A percentile compares a stretch with the other conserved stretches of the same genome.
Conservation (phyloP, 352 stramenopile genomes). For the Globisporangium viniferum region DNA sequence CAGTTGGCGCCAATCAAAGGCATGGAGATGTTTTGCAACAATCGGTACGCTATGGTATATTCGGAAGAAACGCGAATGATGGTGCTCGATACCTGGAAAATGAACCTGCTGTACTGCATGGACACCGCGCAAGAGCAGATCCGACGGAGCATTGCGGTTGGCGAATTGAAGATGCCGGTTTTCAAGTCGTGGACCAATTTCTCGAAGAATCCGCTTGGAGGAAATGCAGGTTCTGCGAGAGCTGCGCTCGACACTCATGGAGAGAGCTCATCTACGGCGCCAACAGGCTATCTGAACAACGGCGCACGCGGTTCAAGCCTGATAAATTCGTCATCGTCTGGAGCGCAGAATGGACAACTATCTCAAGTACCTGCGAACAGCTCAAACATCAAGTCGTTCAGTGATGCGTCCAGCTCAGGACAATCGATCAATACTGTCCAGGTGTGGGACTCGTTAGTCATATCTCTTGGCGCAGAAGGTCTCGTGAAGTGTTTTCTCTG, state of each 20-base stretch:
- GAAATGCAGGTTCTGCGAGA: neutral
- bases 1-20: slow-evolving; percentile 63
- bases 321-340: slow-evolving; percentile 7
- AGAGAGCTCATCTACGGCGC: slow-evolving; percentile 1
- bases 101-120: slow-evolving; percentile 65
- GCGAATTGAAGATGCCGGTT: slow-evolving; percentile 42
- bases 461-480: slow-evolving; percentile 73
- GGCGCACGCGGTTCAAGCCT: slow-evolving; percentile 1
- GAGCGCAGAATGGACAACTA: neutral
- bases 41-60: slow-evolving; percentile 63
- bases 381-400: slow-evolving; percentile 12
- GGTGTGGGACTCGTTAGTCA: slow-evolving; percentile 67
- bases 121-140: slow-evolving; percentile 82
- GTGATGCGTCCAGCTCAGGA: neutral
- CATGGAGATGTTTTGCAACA: slow-evolving; percentile 74
- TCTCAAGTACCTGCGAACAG: neutral
- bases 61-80: slow-evolving; percentile 71
- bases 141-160: slow-evolving; percentile 59
- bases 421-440: slow-evolving; percentile 4
- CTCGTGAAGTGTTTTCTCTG: slow-evolving; percentile 81
- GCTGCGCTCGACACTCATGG: neutral
- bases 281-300: neutral
- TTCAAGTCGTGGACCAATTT: slow-evolving; percentile 7
- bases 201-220: slow-evolving; percentile 4
- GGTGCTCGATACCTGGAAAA: slow-evolving; percentile 77